Evolutionary conservation across 768 basidiomycete genomes (phyloP), one percentile per base, ranked within the genome.

Genomic region (Lactarius akahatsu): DNA sequence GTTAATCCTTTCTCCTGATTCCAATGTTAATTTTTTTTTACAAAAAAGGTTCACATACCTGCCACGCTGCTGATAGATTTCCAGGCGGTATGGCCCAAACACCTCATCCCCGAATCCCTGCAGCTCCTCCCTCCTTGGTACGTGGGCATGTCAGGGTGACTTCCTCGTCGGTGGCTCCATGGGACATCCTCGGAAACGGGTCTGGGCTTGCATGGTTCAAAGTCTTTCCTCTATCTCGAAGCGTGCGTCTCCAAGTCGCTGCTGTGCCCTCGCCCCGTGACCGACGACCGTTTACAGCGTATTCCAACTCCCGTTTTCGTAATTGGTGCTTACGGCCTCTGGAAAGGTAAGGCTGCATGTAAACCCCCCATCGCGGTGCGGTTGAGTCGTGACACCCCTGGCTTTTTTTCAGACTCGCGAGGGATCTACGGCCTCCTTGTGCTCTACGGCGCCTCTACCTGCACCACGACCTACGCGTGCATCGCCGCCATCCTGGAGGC

Each of bases 391-490:
- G 47, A 50, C 47, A 13, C 47, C 4, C 30, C 11, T 16, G 16
- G n/a, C 3, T 20, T 47, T 9, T 40, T 26, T 54, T n/a, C 71
- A 88, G 87, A 79, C 63, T 82, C 80, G 1, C 79, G 75, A 6
- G 74, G 76, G 16, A 82, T 88, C 57, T 90, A 89, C 72, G 77
- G 85, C 16, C 79, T 92, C 36, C 77, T 95, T 16, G 78, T 89
- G 10, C 74, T 88, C 34, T 95, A 94, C 75, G 91, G 82, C 34
- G 89, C 91, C 0, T 91, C 90, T 0, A 89, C 91, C 3, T 80
- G 84, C 0, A 94, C 91, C 0, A 93, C 92, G 0, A 88, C 89
- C 16, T 76, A 92, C 40, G 86, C 93, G 0, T 92, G 90, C 72
- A 74, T 95, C 57, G 76, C 80, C 15, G 78, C 83, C 36, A 74